phyloP scores from a whole-genome alignment of 208 protist species.

The Kentomonas sorsogonicus region DNA sequence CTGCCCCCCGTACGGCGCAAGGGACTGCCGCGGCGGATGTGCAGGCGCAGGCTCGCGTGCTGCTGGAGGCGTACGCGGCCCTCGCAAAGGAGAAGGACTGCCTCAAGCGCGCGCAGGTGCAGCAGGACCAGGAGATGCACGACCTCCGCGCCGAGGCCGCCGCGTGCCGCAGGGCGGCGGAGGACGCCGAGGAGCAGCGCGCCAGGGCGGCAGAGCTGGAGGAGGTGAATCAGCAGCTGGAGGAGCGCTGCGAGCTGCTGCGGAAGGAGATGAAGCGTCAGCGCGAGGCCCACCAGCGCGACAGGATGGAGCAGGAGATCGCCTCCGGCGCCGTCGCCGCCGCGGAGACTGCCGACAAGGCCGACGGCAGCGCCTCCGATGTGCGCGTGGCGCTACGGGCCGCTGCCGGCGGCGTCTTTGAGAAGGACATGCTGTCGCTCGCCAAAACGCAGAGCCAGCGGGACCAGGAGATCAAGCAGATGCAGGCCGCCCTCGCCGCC shows the following conservation, averaged over 20 bases:
- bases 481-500: slow-evolving; percentile 17
- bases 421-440: slow-evolving; percentile 48
- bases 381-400: slow-evolving; percentile 21
- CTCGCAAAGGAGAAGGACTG: not conserved
- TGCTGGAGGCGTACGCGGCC: not conserved
- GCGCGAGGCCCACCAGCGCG: slow-evolving; percentile 52
- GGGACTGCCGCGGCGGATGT: too few species aligned
- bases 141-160: slow-evolving; percentile 3
- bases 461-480: slow-evolving; percentile 19
- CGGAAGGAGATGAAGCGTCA: slow-evolving; percentile 72
- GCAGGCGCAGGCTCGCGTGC: not conserved
- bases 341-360: not conserved
- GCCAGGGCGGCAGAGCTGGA: slow-evolving; percentile 19
- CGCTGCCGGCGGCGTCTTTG: slow-evolving; percentile 34
- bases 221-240: slow-evolving; percentile 45
- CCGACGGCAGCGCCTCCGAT: slow-evolving; percentile 4
- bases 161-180: not conserved
- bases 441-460: slow-evolving; percentile 26
- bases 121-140: not conserved
- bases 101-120: too few species aligned
- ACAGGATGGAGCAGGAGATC: slow-evolving; percentile 18
- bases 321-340: not conserved
- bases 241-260: slow-evolving; percentile 75
- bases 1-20: too few species aligned
- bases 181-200: slow-evolving; percentile 11